Evolutionary conservation across 106 monocot species (phyloP), one percentile per base, ranked within the genome.

Genomic region (Acorus gramineus): DNA sequence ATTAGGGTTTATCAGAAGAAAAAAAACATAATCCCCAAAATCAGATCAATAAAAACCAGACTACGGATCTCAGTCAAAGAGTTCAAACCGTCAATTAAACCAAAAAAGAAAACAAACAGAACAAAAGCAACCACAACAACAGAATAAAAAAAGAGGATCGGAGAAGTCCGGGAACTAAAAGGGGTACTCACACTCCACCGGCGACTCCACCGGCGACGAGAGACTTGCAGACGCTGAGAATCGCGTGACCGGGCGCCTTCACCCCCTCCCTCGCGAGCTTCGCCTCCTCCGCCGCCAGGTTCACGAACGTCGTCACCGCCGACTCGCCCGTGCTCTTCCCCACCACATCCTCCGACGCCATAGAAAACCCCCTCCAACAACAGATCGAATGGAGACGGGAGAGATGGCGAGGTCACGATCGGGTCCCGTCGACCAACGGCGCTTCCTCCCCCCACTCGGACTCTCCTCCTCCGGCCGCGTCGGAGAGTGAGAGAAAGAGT

Each of bases 271-370:
- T 78, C 11, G 91, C 91, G 14, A 85, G 71, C 87, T 98, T 98
- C 47, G 91, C 91, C 77, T 98, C 96, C 81, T 98, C 96, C 6
- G 96, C 28, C 28, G 28, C 91, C 8, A 98, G 82, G 67, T 90
- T 91, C 45, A 98, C 96, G 64, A 98, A 79, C 46, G 87, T 87
- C 55, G 63, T 87, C 55, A 98, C 96, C 71, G 91, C 91, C 14
- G 96, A 76, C 70, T 98, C 91, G 13, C 96, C 76, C 42, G 86
- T 84, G 65, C 84, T 86, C 75, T 86, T 86, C 53, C 83, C 86
- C 75, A 90, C 78, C 62, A 89, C 93, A 62, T 94, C 93, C 75
- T 94, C 93, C 51, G 93, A 89, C 67, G 93, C 84, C 93, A 94
- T 88, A 13, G 28, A 52, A 63, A n/a, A 42, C 61, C 69, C 7